Conservation (phyloP, 2,329 filamentous ascomycete genomes). For the Juglanconis juglandina region DNA sequence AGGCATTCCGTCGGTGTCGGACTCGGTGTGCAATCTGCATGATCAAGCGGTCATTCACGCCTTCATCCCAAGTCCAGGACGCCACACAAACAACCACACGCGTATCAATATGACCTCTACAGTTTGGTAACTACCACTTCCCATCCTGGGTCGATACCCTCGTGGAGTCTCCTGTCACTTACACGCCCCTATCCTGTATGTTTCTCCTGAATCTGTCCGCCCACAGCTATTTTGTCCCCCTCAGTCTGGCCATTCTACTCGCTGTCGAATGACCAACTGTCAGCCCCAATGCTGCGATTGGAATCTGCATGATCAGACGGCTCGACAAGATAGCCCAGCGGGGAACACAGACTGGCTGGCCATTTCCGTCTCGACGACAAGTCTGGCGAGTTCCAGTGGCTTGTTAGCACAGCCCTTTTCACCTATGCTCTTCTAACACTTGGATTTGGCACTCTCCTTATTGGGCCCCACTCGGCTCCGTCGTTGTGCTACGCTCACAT, state of each 20-base stretch:
- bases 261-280: not conserved
- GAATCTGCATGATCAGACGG: constrained; percentile 12
- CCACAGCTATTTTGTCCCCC: not conserved
- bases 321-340: constrained; percentile 7
- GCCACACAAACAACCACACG: constrained; percentile 8
- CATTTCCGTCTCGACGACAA: not conserved
- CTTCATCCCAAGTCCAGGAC: constrained; percentile 1
- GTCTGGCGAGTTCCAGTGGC: not conserved
- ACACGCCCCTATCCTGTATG: not conserved
- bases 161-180: not conserved
- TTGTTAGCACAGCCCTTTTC: constrained; percentile 11
- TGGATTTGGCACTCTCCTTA: not conserved
- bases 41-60: constrained; percentile 9
- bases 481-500: not conserved
- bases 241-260: constrained; percentile 6
- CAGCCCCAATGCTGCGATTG: constrained; percentile 10
- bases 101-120: not conserved
- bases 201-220: constrained; percentile 4
- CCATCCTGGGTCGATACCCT: not conserved
- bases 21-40: constrained; percentile 6
- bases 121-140: not conserved
- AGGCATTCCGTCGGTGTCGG: not conserved
- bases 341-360: constrained; percentile 1
- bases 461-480: not conserved
- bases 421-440: not conserved